phyloP scores from a whole-genome alignment of 345 rosid species.

The Firmiana major region DNA sequence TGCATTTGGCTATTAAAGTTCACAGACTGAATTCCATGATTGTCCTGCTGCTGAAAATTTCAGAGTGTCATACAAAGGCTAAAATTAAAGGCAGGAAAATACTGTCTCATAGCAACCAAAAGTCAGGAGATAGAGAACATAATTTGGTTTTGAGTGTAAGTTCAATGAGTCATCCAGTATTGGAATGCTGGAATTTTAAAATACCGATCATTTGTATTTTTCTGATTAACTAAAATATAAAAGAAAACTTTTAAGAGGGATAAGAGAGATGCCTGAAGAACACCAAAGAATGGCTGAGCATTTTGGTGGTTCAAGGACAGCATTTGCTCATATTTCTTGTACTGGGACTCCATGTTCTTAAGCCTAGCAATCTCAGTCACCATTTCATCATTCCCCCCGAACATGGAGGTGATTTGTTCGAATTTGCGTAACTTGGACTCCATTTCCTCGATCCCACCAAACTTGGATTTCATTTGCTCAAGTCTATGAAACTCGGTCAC shows the following conservation, averaged over 20 bases:
- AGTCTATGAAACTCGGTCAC: background rate
- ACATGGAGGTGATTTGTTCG: background rate
- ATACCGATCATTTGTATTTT: no score
- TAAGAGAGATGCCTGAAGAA: background rate
- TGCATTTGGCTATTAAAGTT: no score
- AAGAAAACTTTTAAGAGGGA: background rate
- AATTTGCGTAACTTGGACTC: background rate
- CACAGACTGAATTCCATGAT: no score
- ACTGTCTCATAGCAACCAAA: no score
- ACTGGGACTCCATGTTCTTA: background rate
- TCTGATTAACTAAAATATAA: no score
- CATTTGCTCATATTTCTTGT: background rate
- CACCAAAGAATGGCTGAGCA: background rate
- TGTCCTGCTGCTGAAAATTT: no score
- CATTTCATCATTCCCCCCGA: background rate
- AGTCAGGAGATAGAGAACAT: background rate
- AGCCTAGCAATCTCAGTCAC: background rate
- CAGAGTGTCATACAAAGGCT: no score
- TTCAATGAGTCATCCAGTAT: no score
- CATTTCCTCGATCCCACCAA: background rate
- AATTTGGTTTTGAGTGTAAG: background rate
- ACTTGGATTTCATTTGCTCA: background rate
- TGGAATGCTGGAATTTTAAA: no score
- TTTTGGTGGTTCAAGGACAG: background rate
- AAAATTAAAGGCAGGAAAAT: no score